phyloP scores from a whole-genome alignment of 176 grass and related monocot genomes.

The Rhynchospora breviuscula region DNA sequence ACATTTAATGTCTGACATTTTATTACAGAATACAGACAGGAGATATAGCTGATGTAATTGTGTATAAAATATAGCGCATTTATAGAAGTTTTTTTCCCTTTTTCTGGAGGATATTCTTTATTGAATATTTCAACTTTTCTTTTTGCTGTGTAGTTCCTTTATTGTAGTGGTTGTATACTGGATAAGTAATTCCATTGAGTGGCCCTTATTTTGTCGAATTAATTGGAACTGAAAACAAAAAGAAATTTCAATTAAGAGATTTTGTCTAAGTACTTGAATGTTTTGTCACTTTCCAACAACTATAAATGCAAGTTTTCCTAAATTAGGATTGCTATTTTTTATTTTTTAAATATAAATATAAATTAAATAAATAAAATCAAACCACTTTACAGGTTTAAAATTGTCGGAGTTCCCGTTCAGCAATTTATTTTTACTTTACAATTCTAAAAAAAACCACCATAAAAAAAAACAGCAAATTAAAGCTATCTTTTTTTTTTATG shows the following conservation, averaged over 20 bases:
- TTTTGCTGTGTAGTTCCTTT: neutral
- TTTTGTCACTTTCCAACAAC: too few relatives aligned
- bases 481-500: neutral
- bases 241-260: too few relatives aligned
- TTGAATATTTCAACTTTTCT: neutral
- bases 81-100: neutral
- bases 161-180: neutral
- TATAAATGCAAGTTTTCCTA: too few relatives aligned
- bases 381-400: too few relatives aligned
- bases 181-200: too few relatives aligned
- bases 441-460: neutral
- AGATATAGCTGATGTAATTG: conserved; percentile 3
- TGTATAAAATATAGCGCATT: neutral
- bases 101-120: neutral
- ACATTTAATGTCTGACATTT: neutral
- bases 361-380: too few relatives aligned
- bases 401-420: too few relatives aligned
- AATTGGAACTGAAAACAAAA: too few relatives aligned
- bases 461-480: neutral
- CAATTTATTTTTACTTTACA: neutral
- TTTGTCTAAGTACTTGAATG: too few relatives aligned
- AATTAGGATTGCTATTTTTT: too few relatives aligned
- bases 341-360: too few relatives aligned
- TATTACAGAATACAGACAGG: neutral
- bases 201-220: too few relatives aligned